A percentile compares a stretch with the other conserved stretches of the same genome.
phyloP scores from a whole-genome alignment of 2,329 filamentous ascomycete species.

The Diaporthe australafricana region DNA sequence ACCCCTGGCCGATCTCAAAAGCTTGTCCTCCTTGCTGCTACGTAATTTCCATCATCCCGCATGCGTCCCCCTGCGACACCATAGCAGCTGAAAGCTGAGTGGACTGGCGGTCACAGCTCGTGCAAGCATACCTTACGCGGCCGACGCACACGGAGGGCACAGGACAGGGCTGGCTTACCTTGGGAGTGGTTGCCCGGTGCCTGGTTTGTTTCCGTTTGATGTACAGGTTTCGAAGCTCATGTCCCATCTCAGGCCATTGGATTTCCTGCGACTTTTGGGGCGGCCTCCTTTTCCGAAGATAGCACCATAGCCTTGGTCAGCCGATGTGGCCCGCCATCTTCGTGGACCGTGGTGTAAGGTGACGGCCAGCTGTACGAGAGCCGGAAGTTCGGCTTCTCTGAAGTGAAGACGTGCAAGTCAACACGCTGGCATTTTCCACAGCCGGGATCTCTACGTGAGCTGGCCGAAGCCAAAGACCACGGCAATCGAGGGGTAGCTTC shows the following conservation, averaged over 20 bases:
- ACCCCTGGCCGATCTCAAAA: constrained; percentile 28
- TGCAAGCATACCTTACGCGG: constrained; percentile 36
- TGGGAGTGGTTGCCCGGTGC: constrained; percentile 27
- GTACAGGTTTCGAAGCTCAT: constrained; percentile 32
- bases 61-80: constrained; percentile 11
- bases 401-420: background rate
- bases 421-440: background rate
- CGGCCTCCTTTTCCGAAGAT: constrained; percentile 13
- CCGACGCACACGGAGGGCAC: constrained; percentile 28
- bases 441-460: constrained; percentile 11
- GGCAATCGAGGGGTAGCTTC: constrained; percentile 36
- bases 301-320: constrained; percentile 1
- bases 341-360: background rate
- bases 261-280: constrained; percentile 7
- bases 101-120: constrained; percentile 33
- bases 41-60: constrained; percentile 29
- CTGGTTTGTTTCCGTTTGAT: constrained; percentile 27
- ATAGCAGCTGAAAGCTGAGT: constrained; percentile 29
- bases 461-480: constrained; percentile 8
- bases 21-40: constrained; percentile 18
- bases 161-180: constrained; percentile 28
- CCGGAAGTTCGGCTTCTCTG: background rate
- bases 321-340: background rate
- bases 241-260: constrained; percentile 26
- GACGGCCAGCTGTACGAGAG: background rate